phyloP scores from a whole-genome alignment of 768 basidiomycete genomes.

The Boletus pseudopeckii region DNA sequence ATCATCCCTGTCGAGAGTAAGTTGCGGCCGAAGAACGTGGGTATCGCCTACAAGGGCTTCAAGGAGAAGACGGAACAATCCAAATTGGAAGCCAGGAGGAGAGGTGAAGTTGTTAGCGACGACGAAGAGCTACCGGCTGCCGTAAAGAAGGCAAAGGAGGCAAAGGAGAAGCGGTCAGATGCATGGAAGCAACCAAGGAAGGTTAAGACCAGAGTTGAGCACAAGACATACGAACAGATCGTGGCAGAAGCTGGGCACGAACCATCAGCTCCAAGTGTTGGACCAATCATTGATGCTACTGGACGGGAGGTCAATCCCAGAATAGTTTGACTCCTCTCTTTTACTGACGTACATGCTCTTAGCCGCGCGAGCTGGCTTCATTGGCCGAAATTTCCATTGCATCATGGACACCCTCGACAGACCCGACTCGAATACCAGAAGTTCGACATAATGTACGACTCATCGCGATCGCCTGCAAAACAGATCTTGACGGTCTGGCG shows the following conservation, averaged over 20 bases:
- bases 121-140: slow-evolving; percentile 46
- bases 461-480: slow-evolving; percentile 78
- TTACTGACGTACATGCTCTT: slow-evolving; percentile 9
- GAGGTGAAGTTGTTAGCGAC: slow-evolving; percentile 72
- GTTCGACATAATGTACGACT: slow-evolving; percentile 93
- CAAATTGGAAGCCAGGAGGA: slow-evolving; percentile 71
- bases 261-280: slow-evolving; percentile 52
- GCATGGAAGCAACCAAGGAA: slow-evolving; percentile 87
- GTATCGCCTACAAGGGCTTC: slow-evolving; percentile 85
- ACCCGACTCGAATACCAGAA: slow-evolving; percentile 89
- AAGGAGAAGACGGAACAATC: slow-evolving; percentile 86
- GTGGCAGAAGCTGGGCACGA: slow-evolving; percentile 81
- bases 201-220: slow-evolving; percentile 79
- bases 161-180: slow-evolving; percentile 64
- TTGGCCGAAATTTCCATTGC: slow-evolving; percentile 72
- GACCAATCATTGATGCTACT: slow-evolving; percentile 91
- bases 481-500: slow-evolving; percentile 83
- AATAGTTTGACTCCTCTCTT: background rate
- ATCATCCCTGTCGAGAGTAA: slow-evolving; percentile 86
- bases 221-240: slow-evolving; percentile 97
- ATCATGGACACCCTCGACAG: slow-evolving; percentile 84
- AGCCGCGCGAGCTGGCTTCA: slow-evolving; percentile 88
- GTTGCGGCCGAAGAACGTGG: slow-evolving; percentile 78
- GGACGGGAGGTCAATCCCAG: slow-evolving; percentile 74
- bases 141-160: slow-evolving; percentile 43